Evolutionary conservation across 805 yeast genomes (phyloP).

Genomic region (Wickerhamomyces queroliae): DNA sequence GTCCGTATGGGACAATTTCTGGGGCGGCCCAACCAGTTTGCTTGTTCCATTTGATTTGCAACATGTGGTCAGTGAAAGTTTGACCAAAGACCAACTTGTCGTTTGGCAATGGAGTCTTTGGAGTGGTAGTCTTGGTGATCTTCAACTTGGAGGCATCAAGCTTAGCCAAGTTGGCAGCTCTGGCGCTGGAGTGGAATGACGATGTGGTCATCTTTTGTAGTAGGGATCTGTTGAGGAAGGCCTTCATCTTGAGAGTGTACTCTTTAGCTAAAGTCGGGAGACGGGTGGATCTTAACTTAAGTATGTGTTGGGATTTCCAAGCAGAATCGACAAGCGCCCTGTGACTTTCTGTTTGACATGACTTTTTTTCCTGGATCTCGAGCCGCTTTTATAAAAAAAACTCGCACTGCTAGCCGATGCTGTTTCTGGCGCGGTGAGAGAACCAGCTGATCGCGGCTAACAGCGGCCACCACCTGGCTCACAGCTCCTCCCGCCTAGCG

Average conservation of each 20-base stretch:
- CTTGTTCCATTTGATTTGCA: conserved; percentile 77
- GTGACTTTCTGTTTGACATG: too few species aligned
- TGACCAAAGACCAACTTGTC: conserved; percentile 66
- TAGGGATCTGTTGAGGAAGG: conserved; percentile 1
- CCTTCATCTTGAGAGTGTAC: background rate
- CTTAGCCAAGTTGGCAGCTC: conserved; percentile 26
- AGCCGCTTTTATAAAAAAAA: background rate
- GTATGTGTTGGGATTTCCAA: too few species aligned
- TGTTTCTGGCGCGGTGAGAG: too few species aligned
- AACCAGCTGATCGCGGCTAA: background rate
- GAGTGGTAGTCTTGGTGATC: conserved; percentile 40
- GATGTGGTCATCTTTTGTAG: conserved; percentile 3
- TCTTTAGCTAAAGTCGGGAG: too few species aligned
- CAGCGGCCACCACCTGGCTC: too few species aligned
- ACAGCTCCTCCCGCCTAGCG: too few species aligned
- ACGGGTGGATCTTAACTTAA: background rate
- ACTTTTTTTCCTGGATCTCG: background rate
- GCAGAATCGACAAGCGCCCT: too few species aligned
- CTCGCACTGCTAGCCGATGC: too few species aligned
- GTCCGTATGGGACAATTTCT: conserved; percentile 78
- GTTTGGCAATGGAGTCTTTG: conserved; percentile 52
- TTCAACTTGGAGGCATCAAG: conserved; percentile 50
- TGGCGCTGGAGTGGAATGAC: conserved; percentile 8
- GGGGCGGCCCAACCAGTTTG: conserved; percentile 87
- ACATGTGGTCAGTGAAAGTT: conserved; percentile 83